Evolutionary conservation across 2,329 filamentous ascomycete genomes (phyloP).

Genomic region (Rhynchosporium graminicola): DNA sequence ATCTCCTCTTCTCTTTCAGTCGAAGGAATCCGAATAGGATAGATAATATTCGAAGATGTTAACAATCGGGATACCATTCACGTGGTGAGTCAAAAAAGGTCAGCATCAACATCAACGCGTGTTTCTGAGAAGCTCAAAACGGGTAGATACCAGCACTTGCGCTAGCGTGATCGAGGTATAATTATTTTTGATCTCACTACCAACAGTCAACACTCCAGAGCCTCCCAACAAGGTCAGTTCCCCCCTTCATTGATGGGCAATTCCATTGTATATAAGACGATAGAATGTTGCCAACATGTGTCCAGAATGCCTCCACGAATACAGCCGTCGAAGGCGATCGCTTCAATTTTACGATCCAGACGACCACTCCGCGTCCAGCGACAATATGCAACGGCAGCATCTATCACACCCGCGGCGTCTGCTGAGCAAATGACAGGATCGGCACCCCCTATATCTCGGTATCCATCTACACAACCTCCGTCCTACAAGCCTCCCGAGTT

Average conservation of each 20-base stretch:
- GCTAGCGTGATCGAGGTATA: conserved; percentile 8
- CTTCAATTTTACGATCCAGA: conserved; percentile 41
- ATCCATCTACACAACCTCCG: conserved; percentile 73
- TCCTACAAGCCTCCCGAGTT: conserved; percentile 84
- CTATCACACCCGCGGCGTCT: conserved; percentile 50
- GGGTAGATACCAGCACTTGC: not conserved
- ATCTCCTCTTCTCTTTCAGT: conserved; percentile 23
- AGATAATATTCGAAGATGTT: not conserved
- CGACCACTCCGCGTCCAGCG: conserved; percentile 42
- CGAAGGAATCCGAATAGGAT: conserved; percentile 7
- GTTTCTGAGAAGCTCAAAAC: not conserved
- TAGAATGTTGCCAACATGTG: conserved; percentile 15
- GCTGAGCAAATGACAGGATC: conserved; percentile 50
- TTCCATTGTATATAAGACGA: not conserved
- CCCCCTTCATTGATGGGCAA: conserved; percentile 7
- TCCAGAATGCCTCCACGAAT: conserved; percentile 53
- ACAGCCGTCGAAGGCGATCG: conserved; percentile 38
- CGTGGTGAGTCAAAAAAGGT: not conserved
- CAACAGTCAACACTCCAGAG: not conserved
- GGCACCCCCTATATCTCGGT: conserved; percentile 42
- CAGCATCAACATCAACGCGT: not conserved
- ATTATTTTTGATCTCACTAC: conserved; percentile 5
- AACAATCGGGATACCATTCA: not conserved
- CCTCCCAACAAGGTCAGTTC: conserved; percentile 20
- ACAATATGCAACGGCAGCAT: conserved; percentile 53